A percentile compares a stretch with the other conserved stretches of the same genome.
These are phyloP conservation scores for Boletus huronensis DNA, from an alignment of 768 basidiomycete genomes.

Conservation along the genomic window DNA sequence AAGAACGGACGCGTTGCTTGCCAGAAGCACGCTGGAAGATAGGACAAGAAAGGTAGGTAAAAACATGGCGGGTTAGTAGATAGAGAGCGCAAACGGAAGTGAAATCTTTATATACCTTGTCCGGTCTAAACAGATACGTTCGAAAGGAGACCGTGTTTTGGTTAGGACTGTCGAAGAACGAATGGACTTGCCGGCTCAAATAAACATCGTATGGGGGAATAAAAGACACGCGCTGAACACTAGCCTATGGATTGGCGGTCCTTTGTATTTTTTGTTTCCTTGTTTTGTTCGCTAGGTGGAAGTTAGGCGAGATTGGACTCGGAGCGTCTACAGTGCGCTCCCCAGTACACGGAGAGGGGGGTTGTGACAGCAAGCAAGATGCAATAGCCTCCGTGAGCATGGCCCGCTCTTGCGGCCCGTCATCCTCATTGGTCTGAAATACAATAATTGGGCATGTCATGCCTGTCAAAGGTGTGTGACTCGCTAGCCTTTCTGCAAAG, in stretches of 20 bases:
- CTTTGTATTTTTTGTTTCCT: not conserved
- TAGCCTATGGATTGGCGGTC: not conserved
- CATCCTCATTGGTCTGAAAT: not conserved
- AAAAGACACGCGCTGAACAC: too few species aligned
- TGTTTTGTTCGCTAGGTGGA: not conserved
- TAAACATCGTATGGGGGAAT: too few species aligned
- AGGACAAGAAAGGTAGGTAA: slow-evolving; percentile 5
- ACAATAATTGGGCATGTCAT: not conserved
- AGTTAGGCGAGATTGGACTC: not conserved
- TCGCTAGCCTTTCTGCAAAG: too few species aligned
- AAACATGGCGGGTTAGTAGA: slow-evolving; percentile 13
- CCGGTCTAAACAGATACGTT: not conserved
- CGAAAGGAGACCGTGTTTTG: slow-evolving; percentile 14
- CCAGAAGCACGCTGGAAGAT: slow-evolving; percentile 29
- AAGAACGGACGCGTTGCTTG: slow-evolving; percentile 27
- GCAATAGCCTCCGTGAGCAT: not conserved
- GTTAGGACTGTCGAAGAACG: not conserved
- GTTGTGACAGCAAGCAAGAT: not conserved
- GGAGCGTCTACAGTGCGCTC: not conserved
- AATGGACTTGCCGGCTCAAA: not conserved
- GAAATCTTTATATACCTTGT: not conserved
- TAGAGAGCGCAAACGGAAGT: too few species aligned
- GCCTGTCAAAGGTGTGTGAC: too few species aligned
- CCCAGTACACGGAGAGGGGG: not conserved
- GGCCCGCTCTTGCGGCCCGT: not conserved